These are phyloP conservation scores for Loxodes magnus DNA, from an alignment of 73 alveolate species.

Conservation along the genomic window DNA sequence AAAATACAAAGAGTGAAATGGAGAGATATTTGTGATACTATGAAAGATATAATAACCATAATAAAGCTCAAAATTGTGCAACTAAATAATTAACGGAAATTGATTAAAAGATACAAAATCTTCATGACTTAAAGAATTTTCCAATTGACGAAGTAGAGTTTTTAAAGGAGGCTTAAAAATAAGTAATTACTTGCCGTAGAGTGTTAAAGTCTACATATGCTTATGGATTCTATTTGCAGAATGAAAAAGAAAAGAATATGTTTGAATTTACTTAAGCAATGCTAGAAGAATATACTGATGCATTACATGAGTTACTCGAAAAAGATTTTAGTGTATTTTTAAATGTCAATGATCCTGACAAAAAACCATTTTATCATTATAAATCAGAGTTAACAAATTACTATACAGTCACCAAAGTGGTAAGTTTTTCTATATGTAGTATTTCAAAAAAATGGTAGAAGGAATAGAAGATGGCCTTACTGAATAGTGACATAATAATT, in stretches of 20 bases:
- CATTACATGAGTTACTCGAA: slow-evolving; percentile 75
- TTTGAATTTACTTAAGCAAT: slow-evolving; percentile 64
- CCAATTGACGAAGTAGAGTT: no score
- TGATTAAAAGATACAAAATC: neutral
- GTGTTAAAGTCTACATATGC: slow-evolving; percentile 80
- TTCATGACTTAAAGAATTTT: neutral
- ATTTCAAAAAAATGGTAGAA: slow-evolving; percentile 28
- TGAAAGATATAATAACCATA: slow-evolving; percentile 37
- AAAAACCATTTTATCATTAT: slow-evolving; percentile 35
- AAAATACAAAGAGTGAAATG: slow-evolving; percentile 19
- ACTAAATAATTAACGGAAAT: neutral
- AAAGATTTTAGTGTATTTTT: slow-evolving; percentile 40
- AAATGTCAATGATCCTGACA: slow-evolving; percentile 26
- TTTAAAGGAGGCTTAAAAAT: slow-evolving; percentile 63
- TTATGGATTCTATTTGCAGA: slow-evolving; percentile 62
- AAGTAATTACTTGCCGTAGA: slow-evolving; percentile 71
- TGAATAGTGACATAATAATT: no score
- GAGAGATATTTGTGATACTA: slow-evolving; percentile 39
- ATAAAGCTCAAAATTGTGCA: slow-evolving; percentile 10
- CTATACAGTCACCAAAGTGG: slow-evolving; percentile 32
- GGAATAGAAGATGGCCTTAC: slow-evolving; percentile 49
- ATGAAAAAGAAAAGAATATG: slow-evolving; percentile 26
- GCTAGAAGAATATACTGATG: slow-evolving; percentile 65
- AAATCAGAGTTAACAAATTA: slow-evolving; percentile 39
- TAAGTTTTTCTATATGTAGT: no score